phyloP scores from a whole-genome alignment of 345 rosid genomes.

The Euphorbia pulcherrima region DNA sequence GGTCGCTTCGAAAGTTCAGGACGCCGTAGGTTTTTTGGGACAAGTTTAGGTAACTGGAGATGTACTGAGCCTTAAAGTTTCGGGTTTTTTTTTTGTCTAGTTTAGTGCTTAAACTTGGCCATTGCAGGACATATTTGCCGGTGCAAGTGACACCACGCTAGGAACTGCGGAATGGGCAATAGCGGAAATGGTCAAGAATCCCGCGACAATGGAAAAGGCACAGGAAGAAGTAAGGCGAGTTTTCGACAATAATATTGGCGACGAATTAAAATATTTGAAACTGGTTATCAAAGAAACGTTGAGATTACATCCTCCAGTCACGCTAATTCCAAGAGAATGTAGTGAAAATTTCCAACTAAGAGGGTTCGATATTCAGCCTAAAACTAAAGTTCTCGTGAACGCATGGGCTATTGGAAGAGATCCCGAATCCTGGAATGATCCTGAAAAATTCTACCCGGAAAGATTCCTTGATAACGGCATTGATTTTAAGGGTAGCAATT shows the following conservation, averaged over 20 bases:
- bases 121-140: slow-evolving; percentile 10
- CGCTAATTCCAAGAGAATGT: slow-evolving; percentile 6
- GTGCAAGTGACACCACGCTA: slow-evolving; percentile 13
- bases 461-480: not conserved
- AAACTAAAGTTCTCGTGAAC: slow-evolving; percentile 6
- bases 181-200: slow-evolving; percentile 27
- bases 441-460: slow-evolving; percentile 1
- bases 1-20: too few relatives aligned
- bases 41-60: too few relatives aligned
- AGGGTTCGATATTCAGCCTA: not conserved
- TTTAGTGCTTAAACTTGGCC: too few relatives aligned
- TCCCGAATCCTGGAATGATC: not conserved
- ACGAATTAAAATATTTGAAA: slow-evolving; percentile 14
- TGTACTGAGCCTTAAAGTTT: too few relatives aligned
- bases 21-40: too few relatives aligned
- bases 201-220: too few relatives aligned
- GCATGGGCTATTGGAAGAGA: too few relatives aligned
- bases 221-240: slow-evolving; percentile 33
- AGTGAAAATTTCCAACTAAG: not conserved
- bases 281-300: slow-evolving; percentile 11
- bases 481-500: not conserved
- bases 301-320: slow-evolving; percentile 12
- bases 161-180: slow-evolving; percentile 8
- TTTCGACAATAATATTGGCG: not conserved
- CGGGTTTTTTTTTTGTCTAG: too few relatives aligned